A percentile compares a stretch with the other conserved stretches of the same genome.
phyloP scores from a whole-genome alignment of 2,329 filamentous ascomycete genomes.

The Fusarium sp. region DNA sequence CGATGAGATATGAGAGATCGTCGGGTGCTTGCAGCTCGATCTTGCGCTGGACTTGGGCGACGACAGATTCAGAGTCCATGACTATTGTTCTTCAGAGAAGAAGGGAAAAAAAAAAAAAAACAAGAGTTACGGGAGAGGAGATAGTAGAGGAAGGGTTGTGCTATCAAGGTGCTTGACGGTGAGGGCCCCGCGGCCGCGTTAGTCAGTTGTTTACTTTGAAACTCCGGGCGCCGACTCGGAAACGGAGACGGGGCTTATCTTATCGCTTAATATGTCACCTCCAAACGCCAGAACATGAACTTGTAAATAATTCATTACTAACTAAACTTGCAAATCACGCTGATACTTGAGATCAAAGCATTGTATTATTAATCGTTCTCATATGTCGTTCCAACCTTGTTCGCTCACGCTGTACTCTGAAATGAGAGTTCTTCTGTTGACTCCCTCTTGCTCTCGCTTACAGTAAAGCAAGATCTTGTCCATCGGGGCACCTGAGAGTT shows the following conservation, averaged over 20 bases:
- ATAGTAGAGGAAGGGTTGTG: neutral
- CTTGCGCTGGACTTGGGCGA: constrained; percentile 69
- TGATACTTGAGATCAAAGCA: neutral
- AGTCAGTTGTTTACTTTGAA: constrained; percentile 33
- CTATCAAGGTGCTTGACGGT: constrained; percentile 31
- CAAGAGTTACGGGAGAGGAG: neutral
- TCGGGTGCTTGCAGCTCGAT: constrained; percentile 83
- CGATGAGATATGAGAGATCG: constrained; percentile 77
- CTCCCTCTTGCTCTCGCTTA: constrained; percentile 17
- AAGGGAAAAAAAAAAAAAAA: neutral
- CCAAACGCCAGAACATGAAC: neutral
- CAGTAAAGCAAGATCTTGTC: constrained; percentile 36
- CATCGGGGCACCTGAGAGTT: constrained; percentile 35
- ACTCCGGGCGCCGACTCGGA: neutral
- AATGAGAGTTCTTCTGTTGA: constrained; percentile 21
- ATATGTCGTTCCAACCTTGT: constrained; percentile 24
- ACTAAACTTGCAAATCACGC: neutral
- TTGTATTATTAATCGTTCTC: neutral
- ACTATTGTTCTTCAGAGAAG: neutral
- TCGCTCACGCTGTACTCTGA: constrained; percentile 30
- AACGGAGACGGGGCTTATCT: constrained; percentile 28
- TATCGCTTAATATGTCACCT: constrained; percentile 5
- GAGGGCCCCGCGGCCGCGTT: constrained; percentile 30
- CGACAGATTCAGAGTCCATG: constrained; percentile 53
- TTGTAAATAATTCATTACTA: neutral